These are phyloP conservation scores for Pythium aquatile DNA, from an alignment of 352 stramenopile genomes.

Conservation along the genomic window DNA sequence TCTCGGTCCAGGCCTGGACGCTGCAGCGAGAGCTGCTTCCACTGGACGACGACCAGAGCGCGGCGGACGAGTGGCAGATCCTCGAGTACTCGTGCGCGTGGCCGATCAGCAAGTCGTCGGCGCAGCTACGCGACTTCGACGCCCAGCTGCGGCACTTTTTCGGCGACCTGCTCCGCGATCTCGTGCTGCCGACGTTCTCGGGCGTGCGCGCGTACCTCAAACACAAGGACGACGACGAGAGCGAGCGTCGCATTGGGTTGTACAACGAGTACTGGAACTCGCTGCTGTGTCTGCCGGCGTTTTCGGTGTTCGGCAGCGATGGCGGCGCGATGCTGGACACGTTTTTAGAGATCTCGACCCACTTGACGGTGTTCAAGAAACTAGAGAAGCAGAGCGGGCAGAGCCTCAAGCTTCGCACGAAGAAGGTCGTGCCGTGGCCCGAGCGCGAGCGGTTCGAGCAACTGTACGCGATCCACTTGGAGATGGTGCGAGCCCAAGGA, in stretches of 20 bases:
- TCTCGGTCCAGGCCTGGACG: conserved; percentile 60
- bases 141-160: conserved; percentile 46
- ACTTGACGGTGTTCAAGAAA: conserved; percentile 47
- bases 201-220: conserved; percentile 31
- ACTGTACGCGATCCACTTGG: conserved; percentile 48
- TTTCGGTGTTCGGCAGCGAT: conserved; percentile 62
- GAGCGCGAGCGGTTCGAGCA: conserved; percentile 52
- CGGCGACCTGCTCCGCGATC: conserved; percentile 41
- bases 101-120: conserved; percentile 43
- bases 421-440: conserved; percentile 50
- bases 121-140: conserved; percentile 54
- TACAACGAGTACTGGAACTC: conserved; percentile 55
- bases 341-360: conserved; percentile 63
- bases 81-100: conserved; percentile 66
- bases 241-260: conserved; percentile 33
- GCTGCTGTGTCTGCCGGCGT: conserved; percentile 43
- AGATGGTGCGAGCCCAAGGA: conserved; percentile 33
- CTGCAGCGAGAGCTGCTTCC: conserved; percentile 52
- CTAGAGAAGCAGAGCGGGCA: conserved; percentile 45
- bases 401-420: conserved; percentile 47
- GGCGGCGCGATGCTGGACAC: conserved; percentile 55
- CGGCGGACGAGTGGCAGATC: conserved; percentile 43
- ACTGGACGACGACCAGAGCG: conserved; percentile 15
- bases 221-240: conserved; percentile 31
- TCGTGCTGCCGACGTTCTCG: conserved; percentile 42